phyloP scores from a whole-genome alignment of 2,329 filamentous ascomycete genomes.

The Alternaria dauci region DNA sequence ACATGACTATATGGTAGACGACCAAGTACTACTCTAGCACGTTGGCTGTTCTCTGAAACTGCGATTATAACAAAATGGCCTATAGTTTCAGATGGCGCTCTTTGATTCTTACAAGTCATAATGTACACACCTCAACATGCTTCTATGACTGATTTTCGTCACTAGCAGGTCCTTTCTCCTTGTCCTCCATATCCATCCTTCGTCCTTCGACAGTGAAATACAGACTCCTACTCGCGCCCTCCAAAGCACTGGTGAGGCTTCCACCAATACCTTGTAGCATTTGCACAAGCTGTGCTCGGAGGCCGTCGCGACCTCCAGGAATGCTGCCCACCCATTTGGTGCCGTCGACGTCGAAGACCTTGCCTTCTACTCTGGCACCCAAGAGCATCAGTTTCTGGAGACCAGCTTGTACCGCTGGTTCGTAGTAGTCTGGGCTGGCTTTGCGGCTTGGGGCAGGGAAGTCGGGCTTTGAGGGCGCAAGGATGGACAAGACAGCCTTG shows the following conservation, averaged over 20 bases:
- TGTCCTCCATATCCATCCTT: constrained; percentile 81
- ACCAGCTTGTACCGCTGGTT: constrained; percentile 78
- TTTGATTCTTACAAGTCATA: not conserved
- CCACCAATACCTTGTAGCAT: constrained; percentile 83
- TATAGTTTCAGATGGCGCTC: not conserved
- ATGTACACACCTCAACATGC: not conserved
- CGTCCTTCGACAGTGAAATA: constrained; percentile 89
- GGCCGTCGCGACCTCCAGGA: constrained; percentile 78
- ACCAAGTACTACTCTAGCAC: not conserved
- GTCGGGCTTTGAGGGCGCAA: constrained; percentile 71
- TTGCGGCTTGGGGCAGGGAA: constrained; percentile 82
- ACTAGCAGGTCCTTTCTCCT: constrained; percentile 52
- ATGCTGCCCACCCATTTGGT: constrained; percentile 78
- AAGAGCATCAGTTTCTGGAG: constrained; percentile 87
- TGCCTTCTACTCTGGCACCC: constrained; percentile 85
- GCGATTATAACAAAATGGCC: not conserved
- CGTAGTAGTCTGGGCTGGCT: constrained; percentile 82
- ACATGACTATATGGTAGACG: not conserved
- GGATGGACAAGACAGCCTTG: constrained; percentile 78
- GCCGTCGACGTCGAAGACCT: constrained; percentile 79
- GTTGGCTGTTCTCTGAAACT: not conserved
- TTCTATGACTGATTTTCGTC: constrained; percentile 28
- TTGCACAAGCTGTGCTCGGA: constrained; percentile 81
- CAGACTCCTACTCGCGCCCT: constrained; percentile 79
- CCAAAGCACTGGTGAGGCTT: constrained; percentile 78